Base-by-base conservation (phyloP, 176 grass and related monocot species). In the Eremochloa ophiuroides region DNA sequence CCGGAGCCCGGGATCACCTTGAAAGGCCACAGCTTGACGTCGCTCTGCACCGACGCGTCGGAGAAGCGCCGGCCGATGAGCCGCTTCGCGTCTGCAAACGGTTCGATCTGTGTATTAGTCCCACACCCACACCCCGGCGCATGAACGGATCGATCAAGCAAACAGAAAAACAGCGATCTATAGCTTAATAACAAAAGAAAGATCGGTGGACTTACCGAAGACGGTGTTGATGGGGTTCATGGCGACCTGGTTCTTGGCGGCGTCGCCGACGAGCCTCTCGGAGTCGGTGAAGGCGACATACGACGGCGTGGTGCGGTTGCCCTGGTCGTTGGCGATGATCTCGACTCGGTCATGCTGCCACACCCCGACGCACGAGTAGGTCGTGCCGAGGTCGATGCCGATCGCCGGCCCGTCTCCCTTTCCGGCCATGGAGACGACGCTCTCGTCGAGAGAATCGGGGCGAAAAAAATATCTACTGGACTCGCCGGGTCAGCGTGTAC, bases 281-380 rank as follows among this genome's bases (percentile, higher is more conserved):
- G 73, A 74, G 73, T 97, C 94, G 3, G 94, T 91, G 85, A 92
- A 97, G 0, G 94, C 87, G 0, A 94, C 92, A n/a, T 97, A 97
- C 3, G 92, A 97, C 2, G 90, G 92, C 14, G 90, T 94, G 25
- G 92, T 97, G 64, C 95, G 92, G 79, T 94, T 98, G 33, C 95
- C 92, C 78, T 93, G 95, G 85, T 98, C 95, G 84, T 98, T 94
- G 67, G 90, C 87, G 87, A 98, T 90, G 81, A 98, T 98, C 90
- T 98, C 95, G 33, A 98, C 92, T 8, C 88, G 65, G 74, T 91
- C 95, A 76, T 96, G 93, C 68, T 96, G 93, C 93, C 93, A 93
- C 16, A 97, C 93, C 41, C 93, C 93, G 38, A 97, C 93, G 80
- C 93, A 97, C 53, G 93, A 97, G 71, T 97, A 97, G 43, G 93